Evolutionary conservation across 116 monocot genomes (phyloP).

Genomic region (Thalassia testudinum): DNA sequence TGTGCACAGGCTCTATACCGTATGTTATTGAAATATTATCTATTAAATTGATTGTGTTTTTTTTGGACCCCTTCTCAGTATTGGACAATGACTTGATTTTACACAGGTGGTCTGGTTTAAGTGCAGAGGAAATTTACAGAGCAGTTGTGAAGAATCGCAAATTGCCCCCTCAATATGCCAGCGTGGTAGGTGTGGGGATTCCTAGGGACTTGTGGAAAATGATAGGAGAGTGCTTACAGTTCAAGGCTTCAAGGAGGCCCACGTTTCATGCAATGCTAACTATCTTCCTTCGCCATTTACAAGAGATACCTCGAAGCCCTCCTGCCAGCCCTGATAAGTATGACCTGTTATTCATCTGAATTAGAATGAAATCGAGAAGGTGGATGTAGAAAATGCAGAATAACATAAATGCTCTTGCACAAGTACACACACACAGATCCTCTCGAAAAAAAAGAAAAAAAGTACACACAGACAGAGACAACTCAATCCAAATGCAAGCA

Average conservation of each 20-base stretch:
- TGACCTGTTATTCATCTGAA: no score
- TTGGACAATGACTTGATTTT: slow-evolving; percentile 1
- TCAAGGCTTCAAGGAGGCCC: slow-evolving; percentile 74
- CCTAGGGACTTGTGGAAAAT: slow-evolving; percentile 98
- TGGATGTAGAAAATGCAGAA: no score
- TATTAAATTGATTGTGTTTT: background rate
- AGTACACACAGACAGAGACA: no score
- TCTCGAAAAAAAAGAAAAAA: no score
- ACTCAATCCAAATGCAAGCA: no score
- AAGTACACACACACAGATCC: no score
- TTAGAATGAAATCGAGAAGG: no score
- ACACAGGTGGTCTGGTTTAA: slow-evolving; percentile 89
- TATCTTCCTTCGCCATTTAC: slow-evolving; percentile 85
- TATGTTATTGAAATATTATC: slow-evolving; percentile 25
- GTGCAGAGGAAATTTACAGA: slow-evolving; percentile 71
- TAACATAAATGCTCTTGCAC: no score
- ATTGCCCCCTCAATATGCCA: slow-evolving; percentile 89
- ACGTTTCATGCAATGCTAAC: slow-evolving; percentile 88
- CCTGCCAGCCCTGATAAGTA: slow-evolving; percentile 96
- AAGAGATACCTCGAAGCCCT: slow-evolving; percentile 78
- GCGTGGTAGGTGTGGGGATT: slow-evolving; percentile 93
- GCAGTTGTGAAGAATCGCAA: slow-evolving; percentile 65
- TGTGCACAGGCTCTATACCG: slow-evolving; percentile 99
- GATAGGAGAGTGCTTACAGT: slow-evolving; percentile 95
- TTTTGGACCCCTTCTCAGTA: no score